Evolutionary conservation across 345 rosid species (phyloP).

Genomic region (Hibiscus trionum): DNA sequence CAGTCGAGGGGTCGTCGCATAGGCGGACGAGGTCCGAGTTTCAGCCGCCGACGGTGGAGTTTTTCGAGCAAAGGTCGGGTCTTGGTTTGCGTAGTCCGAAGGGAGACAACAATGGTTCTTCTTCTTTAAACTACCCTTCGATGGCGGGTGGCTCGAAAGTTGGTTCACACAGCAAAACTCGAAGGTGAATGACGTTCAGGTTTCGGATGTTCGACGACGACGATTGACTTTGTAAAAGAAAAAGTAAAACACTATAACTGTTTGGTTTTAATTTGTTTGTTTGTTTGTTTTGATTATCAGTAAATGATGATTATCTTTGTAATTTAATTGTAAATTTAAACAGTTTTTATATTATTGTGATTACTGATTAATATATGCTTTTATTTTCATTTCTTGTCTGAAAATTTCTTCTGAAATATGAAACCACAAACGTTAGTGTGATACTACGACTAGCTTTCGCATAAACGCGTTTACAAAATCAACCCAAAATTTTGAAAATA

Average conservation of each 20-base stretch:
- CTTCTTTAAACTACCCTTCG: conserved; percentile 7
- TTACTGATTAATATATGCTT: neutral
- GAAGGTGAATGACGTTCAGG: neutral
- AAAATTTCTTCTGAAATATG: too few relatives aligned
- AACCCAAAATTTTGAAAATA: too few relatives aligned
- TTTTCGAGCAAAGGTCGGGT: conserved; percentile 23
- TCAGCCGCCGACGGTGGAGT: conserved; percentile 29
- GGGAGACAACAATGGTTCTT: neutral
- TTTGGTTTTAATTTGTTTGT: neutral
- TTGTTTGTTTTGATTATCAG: neutral
- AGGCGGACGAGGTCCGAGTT: conserved; percentile 43
- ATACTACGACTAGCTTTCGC: neutral
- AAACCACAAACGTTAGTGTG: too few relatives aligned
- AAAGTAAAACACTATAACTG: neutral
- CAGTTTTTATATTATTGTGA: neutral
- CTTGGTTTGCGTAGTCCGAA: conserved; percentile 7
- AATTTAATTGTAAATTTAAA: conserved; percentile 4
- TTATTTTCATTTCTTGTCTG: neutral
- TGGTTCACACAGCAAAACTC: conserved; percentile 2
- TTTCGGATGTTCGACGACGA: conserved; percentile 6
- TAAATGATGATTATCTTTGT: neutral
- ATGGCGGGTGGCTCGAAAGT: conserved; percentile 9
- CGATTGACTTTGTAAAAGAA: neutral
- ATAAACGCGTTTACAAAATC: neutral
- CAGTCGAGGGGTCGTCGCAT: conserved; percentile 39